Base-by-base conservation (phyloP, 2,329 filamentous ascomycete genomes). In the Amauroascus verrucosus region DNA sequence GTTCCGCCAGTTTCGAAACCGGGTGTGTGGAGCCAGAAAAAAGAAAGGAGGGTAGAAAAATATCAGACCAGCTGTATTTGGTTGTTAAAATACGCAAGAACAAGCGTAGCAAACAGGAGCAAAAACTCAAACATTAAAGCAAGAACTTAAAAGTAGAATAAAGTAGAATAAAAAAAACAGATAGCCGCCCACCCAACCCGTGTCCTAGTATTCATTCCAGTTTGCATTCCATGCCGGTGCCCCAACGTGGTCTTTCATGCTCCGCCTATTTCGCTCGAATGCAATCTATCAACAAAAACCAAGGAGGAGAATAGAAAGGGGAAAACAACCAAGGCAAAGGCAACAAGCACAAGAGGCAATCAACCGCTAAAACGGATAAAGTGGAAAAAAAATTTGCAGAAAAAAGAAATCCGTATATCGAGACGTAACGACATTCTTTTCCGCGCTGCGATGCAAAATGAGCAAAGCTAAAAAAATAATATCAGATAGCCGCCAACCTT, bases 171-270 rank as follows among this genome's bases (percentile, higher is more conserved):
- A 52, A 14, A 50, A 48, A 52, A n/a, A 51, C 50, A 55, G 51
- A 54, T 54, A 55, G 58, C 58, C 57, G 54, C 58, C 59, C 58
- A 59, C 48, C 55, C 53, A 54, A 13, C 50, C 46, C 52, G 43
- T 45, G 51, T 56, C 38, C 43, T 43, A 38, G 47, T 37, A 51
- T 47, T 45, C 45, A 35, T 51, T 48, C 51, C 47, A 51, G 22
- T 49, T 38, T 35, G 47, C 47, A 54, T 54, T 54, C 38, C 53
- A 48, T 45, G 28, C 46, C 32, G 37, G 37, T 51, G 38, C 53
- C 53, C n/a, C 37, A 55, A 46, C 41, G 38, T 35, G 40, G 26
- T 47, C 48, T 51, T 44, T 50, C 48, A 51, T 50, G 47, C 48
- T 41, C 47, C 48, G 40, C 53, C 48, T 35, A 43, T 33, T 30